A percentile compares a stretch with the other conserved stretches of the same genome.
Conservation (phyloP, 2,329 filamentous ascomycete genomes). For the Aphanoascus verrucosus region DNA sequence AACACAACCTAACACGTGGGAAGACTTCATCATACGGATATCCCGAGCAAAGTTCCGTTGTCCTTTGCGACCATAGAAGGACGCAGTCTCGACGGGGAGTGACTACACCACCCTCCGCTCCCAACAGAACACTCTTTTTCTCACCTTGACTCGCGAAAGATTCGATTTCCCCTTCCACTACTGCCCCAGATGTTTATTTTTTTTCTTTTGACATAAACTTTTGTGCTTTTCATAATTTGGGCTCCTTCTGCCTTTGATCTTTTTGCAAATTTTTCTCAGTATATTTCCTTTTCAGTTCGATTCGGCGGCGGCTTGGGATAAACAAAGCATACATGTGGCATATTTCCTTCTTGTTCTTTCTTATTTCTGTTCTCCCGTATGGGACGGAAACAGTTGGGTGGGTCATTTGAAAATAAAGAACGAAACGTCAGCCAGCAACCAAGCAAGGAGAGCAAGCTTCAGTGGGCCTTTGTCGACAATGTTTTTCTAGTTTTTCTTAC, state of each 20-base stretch:
- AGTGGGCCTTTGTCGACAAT: background rate
- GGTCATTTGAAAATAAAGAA: slow-evolving; percentile 5
- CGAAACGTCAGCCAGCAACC: background rate
- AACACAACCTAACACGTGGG: no score
- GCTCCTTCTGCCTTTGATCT: background rate
- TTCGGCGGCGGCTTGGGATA: slow-evolving; percentile 2
- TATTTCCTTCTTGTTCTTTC: slow-evolving; percentile 3
- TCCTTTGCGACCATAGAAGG: background rate
- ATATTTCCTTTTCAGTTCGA: background rate
- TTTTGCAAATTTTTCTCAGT: background rate
- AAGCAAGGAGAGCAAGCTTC: background rate
- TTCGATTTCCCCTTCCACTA: background rate
- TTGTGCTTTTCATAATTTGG: background rate
- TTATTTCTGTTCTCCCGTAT: background rate
- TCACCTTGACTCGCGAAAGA: background rate
- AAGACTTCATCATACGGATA: no score
- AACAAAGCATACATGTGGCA: slow-evolving; percentile 7
- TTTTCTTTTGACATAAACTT: background rate
- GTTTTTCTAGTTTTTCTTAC: background rate
- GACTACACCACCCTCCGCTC: background rate
- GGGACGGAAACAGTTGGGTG: slow-evolving; percentile 3
- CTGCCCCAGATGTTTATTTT: background rate
- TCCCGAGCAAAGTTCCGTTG: no score
- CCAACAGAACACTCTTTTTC: background rate
- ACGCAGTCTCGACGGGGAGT: background rate